Evolutionary conservation across 2,329 filamentous ascomycete species (phyloP).

Genomic region (Colletotrichum horii): DNA sequence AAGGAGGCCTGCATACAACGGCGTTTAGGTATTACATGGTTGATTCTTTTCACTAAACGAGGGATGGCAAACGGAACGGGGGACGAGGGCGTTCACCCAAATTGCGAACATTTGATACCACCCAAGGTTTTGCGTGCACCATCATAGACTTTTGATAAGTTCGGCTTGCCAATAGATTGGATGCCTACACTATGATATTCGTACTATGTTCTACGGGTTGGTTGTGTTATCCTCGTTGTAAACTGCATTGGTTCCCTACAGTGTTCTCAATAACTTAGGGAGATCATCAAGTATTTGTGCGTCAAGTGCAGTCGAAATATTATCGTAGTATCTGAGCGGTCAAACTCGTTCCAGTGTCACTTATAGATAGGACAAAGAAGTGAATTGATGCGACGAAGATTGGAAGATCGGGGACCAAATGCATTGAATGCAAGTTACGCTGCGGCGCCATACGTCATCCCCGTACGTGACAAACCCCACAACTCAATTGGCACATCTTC

Average conservation of each 20-base stretch:
- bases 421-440: background rate
- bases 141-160: background rate
- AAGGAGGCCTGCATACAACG: conserved; percentile 15
- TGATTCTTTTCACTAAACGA: background rate
- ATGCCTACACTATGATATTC: background rate
- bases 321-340: background rate
- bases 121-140: conserved; percentile 1
- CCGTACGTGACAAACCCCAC: background rate
- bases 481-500: background rate
- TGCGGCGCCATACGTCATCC: background rate
- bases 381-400: background rate
- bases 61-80: background rate
- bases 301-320: background rate
- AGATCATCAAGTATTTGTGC: background rate
- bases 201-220: background rate
- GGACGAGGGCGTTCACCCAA: conserved; percentile 12
- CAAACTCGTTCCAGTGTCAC: background rate
- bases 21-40: conserved; percentile 8
- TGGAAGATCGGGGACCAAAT: too few relatives aligned
- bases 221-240: background rate
- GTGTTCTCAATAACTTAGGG: background rate
- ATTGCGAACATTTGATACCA: conserved; percentile 19
- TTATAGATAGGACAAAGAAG: background rate
- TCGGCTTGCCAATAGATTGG: conserved; percentile 6
- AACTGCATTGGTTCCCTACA: background rate